phyloP scores from a whole-genome alignment of 73 alveolate species.

The Blepharisma stoltei region DNA sequence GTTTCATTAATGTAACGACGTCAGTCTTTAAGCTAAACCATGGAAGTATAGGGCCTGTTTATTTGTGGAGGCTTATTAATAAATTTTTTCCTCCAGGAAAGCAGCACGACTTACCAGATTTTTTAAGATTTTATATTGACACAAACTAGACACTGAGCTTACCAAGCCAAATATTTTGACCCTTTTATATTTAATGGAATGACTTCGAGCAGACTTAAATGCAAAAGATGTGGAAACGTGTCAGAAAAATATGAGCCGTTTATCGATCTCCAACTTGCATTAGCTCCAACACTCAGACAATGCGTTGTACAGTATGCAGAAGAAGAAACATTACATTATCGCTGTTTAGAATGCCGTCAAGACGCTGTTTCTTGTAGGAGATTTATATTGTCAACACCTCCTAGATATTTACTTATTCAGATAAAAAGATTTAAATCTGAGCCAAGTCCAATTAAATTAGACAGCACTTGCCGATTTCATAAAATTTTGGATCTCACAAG shows the following conservation, averaged over 20 bases:
- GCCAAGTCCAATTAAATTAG: not conserved
- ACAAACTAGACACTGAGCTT: conserved; percentile 35
- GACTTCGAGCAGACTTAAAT: not conserved
- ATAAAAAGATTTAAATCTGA: conserved; percentile 17
- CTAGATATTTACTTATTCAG: not conserved
- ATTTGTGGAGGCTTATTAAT: conserved; percentile 44
- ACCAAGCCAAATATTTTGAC: conserved; percentile 25
- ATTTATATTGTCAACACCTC: not conserved
- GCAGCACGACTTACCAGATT: not conserved
- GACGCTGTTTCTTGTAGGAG: not conserved
- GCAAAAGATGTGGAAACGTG: not conserved
- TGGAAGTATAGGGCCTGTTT: conserved; percentile 36
- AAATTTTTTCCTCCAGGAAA: conserved; percentile 16
- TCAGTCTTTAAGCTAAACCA: not conserved
- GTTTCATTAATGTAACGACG: too few relatives aligned
- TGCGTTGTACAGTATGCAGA: not conserved
- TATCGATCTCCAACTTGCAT: not conserved
- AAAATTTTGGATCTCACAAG: not conserved
- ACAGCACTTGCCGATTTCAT: not conserved
- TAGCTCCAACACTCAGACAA: not conserved
- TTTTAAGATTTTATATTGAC: not conserved
- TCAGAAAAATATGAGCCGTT: not conserved
- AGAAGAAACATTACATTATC: not conserved
- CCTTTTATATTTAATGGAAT: not conserved
- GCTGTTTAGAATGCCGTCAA: not conserved